Conservation (phyloP, 805 yeast species). For the Wickerhamiella brachini region DNA sequence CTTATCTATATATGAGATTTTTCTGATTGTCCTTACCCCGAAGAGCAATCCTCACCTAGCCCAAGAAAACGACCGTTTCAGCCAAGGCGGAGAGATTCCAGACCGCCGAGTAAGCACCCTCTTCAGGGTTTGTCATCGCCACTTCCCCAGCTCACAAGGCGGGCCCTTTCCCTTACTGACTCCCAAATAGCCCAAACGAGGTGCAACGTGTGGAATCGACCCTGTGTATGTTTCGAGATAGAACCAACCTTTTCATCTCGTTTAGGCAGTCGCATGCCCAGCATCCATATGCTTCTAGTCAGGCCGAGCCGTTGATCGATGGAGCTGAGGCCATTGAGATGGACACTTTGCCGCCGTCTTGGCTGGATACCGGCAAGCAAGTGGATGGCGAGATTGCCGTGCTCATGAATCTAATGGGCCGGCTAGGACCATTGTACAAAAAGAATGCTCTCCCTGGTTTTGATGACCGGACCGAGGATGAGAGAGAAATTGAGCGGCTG, state of each 20-base stretch:
- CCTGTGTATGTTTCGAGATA: constrained; percentile 59
- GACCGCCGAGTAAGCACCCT: no score
- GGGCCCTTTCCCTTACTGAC: background rate
- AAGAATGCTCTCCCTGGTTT: constrained; percentile 79
- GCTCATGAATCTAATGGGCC: constrained; percentile 41
- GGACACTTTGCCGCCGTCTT: constrained; percentile 59
- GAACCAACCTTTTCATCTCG: constrained; percentile 83
- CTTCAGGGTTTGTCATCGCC: no score
- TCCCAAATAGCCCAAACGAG: background rate
- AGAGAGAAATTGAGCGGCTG: constrained; percentile 62
- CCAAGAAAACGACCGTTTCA: no score
- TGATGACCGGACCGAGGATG: constrained; percentile 64
- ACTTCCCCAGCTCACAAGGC: no score
- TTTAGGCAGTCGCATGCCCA: constrained; percentile 84
- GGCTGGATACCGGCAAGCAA: constrained; percentile 58
- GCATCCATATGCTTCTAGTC: constrained; percentile 23
- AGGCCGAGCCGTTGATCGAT: constrained; percentile 37
- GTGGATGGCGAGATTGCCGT: constrained; percentile 48
- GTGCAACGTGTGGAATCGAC: background rate
- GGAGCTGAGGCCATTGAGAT: constrained; percentile 36
- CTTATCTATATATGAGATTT: background rate
- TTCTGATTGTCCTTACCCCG: background rate
- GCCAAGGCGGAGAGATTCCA: no score
- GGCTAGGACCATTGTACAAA: constrained; percentile 57
- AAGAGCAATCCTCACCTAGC: background rate